These are phyloP conservation scores for Saturnispora hagleri DNA, from an alignment of 805 yeast genomes.

Conservation along the genomic window DNA sequence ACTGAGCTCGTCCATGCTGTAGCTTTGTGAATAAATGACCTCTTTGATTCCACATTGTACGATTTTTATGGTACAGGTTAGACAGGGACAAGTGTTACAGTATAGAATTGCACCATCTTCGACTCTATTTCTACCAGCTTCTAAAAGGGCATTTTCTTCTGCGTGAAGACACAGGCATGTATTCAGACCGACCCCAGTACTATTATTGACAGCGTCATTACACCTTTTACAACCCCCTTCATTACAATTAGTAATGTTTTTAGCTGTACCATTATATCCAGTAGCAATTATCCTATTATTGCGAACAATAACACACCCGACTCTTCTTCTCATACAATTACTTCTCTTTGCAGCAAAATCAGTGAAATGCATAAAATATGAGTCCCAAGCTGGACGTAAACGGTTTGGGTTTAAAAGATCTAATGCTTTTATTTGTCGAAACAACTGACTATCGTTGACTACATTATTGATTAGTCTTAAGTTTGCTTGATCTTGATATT, in stretches of 20 bases:
- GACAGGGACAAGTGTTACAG: constrained; percentile 96
- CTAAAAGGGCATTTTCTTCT: constrained; percentile 91
- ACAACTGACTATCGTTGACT: constrained; percentile 27
- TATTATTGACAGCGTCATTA: constrained; percentile 46
- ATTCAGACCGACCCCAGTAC: constrained; percentile 53
- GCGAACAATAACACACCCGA: constrained; percentile 90
- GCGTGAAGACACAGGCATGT: constrained; percentile 95
- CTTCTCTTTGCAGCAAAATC: constrained; percentile 87
- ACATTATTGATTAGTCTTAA: constrained; percentile 49
- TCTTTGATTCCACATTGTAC: constrained; percentile 87
- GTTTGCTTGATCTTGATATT: constrained; percentile 35
- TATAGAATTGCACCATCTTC: constrained; percentile 59
- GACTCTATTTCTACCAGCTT: constrained; percentile 85
- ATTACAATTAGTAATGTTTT: constrained; percentile 79
- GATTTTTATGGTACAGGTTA: constrained; percentile 91
- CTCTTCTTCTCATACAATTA: constrained; percentile 95
- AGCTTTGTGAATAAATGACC: constrained; percentile 87
- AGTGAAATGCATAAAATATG: constrained; percentile 89
- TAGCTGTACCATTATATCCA: constrained; percentile 96
- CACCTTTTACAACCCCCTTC: constrained; percentile 95
- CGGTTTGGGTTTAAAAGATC: constrained; percentile 44
- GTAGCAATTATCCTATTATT: constrained; percentile 86
- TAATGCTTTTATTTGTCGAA: constrained; percentile 30
- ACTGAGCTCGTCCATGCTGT: constrained; percentile 82
- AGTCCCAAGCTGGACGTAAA: constrained; percentile 90